Evolutionary conservation across 306 rosid genomes (phyloP), one percentile per base, ranked within the genome.

Genomic region (Trifolium repens): DNA sequence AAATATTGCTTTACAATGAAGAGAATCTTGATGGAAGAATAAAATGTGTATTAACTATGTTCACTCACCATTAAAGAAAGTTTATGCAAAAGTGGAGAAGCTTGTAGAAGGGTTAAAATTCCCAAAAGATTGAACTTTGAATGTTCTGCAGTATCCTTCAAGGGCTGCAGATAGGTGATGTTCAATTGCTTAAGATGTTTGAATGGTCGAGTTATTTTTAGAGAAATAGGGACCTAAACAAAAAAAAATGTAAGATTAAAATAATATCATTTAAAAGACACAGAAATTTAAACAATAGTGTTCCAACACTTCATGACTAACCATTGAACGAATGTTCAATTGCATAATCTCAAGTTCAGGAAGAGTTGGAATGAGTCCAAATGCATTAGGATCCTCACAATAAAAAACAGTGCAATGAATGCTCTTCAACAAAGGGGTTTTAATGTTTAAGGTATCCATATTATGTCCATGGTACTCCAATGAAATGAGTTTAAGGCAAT

Each of bases 71-170:
- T 42, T 27, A 73, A 3, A 0, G 57, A 73, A 43, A 73, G 68
- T 43, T 73, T 59, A 30, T 58, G 44, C 7, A 73, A 37, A 24
- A 9, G 8, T 5, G 77, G 69, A 24, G 13, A 5, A 59, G 58
- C 58, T 27, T n/a, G n/a, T 40, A 73, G 55, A 8, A 73, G 24
- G 59, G 15, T 9, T 42, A 73, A 73, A 43, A 73, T 73, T 32
- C 58, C 34, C 8, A 6, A 24, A 43, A 27, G 39, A 42, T 43
- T 12, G 9, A 15, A 15, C 9, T 19, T n/a, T 10, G 6, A 13
- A 2, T 7, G 2, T 3, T 6, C 5, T 32, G 2, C 1, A 3
- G 1, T 0, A 22, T 22, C 24, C 0, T 7, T 2, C 8, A 30
- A 14, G 5, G 16, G 63, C 9, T 1, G 1, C 4, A 1, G 0